Conservation (phyloP, 768 basidiomycete species). For the Collybiopsis luxurians region DNA sequence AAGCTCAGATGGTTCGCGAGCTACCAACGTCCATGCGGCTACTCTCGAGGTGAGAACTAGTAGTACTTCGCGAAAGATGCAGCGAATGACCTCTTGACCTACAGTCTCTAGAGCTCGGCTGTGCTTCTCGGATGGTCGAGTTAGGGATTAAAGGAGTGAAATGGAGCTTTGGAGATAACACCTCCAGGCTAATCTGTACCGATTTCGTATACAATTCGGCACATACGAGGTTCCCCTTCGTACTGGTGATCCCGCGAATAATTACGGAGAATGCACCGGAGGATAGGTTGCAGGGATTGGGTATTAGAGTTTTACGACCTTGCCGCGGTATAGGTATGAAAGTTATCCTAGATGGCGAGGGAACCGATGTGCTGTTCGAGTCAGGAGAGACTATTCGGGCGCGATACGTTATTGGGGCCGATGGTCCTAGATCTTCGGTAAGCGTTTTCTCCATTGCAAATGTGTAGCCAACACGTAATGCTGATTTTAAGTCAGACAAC, state of each 20-base stretch:
- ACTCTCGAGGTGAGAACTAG: not conserved
- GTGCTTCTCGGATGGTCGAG: not conserved
- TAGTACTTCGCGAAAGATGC: not conserved
- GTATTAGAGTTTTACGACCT: slow-evolving; percentile 27
- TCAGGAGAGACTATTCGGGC: not conserved
- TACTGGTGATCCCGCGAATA: slow-evolving; percentile 33
- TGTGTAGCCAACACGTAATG: not conserved
- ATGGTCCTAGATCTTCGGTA: slow-evolving; percentile 35
- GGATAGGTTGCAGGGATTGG: slow-evolving; percentile 23
- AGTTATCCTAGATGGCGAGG: not conserved
- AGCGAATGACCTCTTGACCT: not conserved
- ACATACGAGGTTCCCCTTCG: slow-evolving; percentile 34
- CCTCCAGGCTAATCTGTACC: not conserved
- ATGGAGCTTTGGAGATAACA: not conserved
- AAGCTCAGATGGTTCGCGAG: not conserved
- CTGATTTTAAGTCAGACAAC: not conserved
- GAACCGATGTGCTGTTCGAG: not conserved
- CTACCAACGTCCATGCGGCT: not conserved
- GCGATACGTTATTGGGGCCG: slow-evolving; percentile 34
- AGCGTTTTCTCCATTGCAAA: slow-evolving; percentile 3
- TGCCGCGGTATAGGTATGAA: slow-evolving; percentile 29
- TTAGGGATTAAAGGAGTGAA: not conserved
- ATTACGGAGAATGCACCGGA: slow-evolving; percentile 34
- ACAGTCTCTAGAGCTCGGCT: not conserved
- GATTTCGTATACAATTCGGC: slow-evolving; percentile 24